A percentile compares a stretch with the other conserved stretches of the same genome.
phyloP scores from a whole-genome alignment of 1,284 basidiomycete genomes.

The Apiotrichum gracile region DNA sequence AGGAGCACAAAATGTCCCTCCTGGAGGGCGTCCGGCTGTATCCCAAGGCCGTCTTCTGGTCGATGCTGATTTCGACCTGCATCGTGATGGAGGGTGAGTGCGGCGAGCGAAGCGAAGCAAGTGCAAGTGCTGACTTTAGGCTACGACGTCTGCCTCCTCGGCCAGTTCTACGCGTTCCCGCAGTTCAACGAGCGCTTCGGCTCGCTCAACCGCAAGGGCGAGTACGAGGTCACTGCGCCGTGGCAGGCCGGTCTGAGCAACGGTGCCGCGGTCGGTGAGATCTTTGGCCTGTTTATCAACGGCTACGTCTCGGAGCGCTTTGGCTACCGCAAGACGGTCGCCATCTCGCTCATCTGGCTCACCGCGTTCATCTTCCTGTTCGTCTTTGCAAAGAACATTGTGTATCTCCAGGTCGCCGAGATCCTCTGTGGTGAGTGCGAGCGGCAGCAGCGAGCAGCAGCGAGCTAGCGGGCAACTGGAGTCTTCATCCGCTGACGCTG shows the following conservation, averaged over 20 bases:
- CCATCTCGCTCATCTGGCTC: conserved; percentile 30
- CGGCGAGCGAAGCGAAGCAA: too few relatives aligned
- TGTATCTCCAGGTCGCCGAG: conserved; percentile 32
- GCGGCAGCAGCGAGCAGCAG: too few relatives aligned
- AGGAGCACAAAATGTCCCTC: conserved; percentile 46
- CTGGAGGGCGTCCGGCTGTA: conserved; percentile 43
- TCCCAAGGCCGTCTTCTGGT: conserved; percentile 50
- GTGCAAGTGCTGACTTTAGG: conserved; percentile 1
- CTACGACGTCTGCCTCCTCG: conserved; percentile 41
- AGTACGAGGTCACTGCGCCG: conserved; percentile 47
- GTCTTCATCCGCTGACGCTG: too few relatives aligned
- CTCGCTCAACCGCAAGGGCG: conserved; percentile 28
- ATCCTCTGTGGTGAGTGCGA: conserved; percentile 36
- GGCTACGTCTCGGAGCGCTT: conserved; percentile 46
- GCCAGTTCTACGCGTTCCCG: conserved; percentile 43
- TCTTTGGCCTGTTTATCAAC: conserved; percentile 48
- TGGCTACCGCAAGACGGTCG: conserved; percentile 41
- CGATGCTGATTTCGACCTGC: conserved; percentile 47
- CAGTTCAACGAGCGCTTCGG: conserved; percentile 44
- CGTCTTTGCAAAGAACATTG: conserved; percentile 35
- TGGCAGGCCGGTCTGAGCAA: conserved; percentile 51
- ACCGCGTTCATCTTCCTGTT: conserved; percentile 38
- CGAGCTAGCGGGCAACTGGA: too few relatives aligned
- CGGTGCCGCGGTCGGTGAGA: conserved; percentile 43
- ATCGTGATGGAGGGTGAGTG: conserved; percentile 50